Evolutionary conservation across 1,139 yeast genomes (phyloP).

Genomic region (Suhomyces bokatorum): DNA sequence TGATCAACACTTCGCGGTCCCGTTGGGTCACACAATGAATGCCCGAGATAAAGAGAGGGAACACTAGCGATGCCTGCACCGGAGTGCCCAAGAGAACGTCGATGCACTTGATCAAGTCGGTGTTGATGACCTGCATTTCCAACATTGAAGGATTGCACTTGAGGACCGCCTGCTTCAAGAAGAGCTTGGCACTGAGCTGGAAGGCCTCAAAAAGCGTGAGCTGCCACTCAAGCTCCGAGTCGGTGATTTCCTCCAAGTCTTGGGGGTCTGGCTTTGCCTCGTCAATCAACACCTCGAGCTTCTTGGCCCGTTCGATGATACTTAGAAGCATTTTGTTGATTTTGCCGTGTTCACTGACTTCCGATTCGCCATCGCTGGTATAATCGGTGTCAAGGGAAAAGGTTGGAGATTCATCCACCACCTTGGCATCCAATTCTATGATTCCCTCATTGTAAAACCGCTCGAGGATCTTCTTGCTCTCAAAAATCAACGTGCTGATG

Average conservation of each 20-base stretch:
- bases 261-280: conserved; percentile 53
- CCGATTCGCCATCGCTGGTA: conserved; percentile 17
- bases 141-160: conserved; percentile 62
- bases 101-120: conserved; percentile 55
- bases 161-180: conserved; percentile 62
- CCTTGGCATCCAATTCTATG: conserved; percentile 1
- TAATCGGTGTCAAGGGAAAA: conserved; percentile 1
- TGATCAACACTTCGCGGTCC: conserved; percentile 53
- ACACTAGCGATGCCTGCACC: conserved; percentile 70
- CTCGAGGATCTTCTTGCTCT: conserved; percentile 37
- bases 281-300: conserved; percentile 52
- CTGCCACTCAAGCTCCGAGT: conserved; percentile 63
- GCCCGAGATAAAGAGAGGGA: conserved; percentile 78
- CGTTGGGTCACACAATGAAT: conserved; percentile 56
- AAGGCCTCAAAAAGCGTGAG: conserved; percentile 71
- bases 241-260: conserved; percentile 49
- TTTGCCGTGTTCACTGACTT: conserved; percentile 29
- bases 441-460: conserved; percentile 17
- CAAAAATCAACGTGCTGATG: conserved; percentile 61
- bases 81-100: conserved; percentile 65
- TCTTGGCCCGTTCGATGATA: conserved; percentile 40
- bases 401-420: conserved; percentile 9
- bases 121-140: conserved; percentile 61
- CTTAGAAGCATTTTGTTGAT: conserved; percentile 25
- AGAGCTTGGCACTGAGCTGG: conserved; percentile 68